phyloP scores from a whole-genome alignment of 768 basidiomycete genomes.

The Xanthoconium purpureum region DNA sequence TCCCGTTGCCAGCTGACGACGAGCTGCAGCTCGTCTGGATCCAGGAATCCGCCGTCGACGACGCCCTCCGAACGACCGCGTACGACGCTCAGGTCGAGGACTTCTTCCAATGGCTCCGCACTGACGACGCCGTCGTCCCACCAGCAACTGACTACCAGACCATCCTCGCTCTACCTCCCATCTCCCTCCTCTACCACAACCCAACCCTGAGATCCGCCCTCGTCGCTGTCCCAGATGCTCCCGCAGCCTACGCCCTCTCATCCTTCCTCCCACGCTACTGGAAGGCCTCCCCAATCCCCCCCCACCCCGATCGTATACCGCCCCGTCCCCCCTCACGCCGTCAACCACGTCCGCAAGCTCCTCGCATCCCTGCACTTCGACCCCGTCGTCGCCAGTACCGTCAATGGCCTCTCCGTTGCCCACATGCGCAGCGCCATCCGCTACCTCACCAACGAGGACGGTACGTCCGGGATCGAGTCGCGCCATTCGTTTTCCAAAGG shows the following conservation, averaged over 20 bases:
- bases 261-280: slow-evolving; percentile 68
- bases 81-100: slow-evolving; percentile 34
- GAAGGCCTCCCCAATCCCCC: slow-evolving; percentile 64
- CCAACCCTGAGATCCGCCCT: slow-evolving; percentile 40
- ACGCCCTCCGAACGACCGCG: slow-evolving; percentile 35
- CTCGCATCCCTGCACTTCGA: slow-evolving; percentile 63
- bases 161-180: slow-evolving; percentile 8
- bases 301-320: slow-evolving; percentile 42
- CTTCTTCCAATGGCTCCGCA: slow-evolving; percentile 35
- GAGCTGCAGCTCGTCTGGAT: slow-evolving; percentile 62
- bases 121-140: slow-evolving; percentile 12
- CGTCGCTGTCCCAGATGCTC: slow-evolving; percentile 42
- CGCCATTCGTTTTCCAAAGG: slow-evolving; percentile 86
- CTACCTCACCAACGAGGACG: slow-evolving; percentile 83
- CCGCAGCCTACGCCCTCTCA: slow-evolving; percentile 48
- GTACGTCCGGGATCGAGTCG: slow-evolving; percentile 64
- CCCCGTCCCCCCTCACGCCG: slow-evolving; percentile 55
- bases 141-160: slow-evolving; percentile 17
- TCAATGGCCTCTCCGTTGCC: slow-evolving; percentile 63
- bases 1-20: slow-evolving; percentile 24
- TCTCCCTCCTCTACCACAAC: slow-evolving; percentile 44
- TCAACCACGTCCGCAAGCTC: slow-evolving; percentile 54
- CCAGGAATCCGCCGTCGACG: slow-evolving; percentile 52
- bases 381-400: slow-evolving; percentile 62
- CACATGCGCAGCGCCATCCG: slow-evolving; percentile 70